These are phyloP conservation scores for Verticillium klebahnii DNA, from an alignment of 2,329 filamentous ascomycete species.

Conservation along the genomic window DNA sequence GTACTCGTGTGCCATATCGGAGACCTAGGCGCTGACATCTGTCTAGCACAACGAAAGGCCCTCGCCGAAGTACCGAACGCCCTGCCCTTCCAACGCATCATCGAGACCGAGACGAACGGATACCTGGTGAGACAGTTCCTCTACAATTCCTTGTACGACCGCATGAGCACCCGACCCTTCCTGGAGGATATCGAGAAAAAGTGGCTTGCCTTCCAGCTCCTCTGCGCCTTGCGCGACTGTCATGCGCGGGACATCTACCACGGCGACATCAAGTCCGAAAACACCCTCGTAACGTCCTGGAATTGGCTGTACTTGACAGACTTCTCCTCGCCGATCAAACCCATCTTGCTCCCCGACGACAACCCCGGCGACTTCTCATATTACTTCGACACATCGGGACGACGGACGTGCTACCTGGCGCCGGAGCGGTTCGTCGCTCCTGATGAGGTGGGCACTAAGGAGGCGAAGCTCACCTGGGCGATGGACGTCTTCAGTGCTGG, in stretches of 20 bases:
- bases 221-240: slow-evolving; percentile 88
- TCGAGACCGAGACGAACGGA: slow-evolving; percentile 88
- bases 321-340: slow-evolving; percentile 94
- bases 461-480: slow-evolving; percentile 70
- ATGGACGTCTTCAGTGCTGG: slow-evolving; percentile 99
- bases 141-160: slow-evolving; percentile 95
- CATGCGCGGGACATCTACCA: slow-evolving; percentile 88
- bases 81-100: slow-evolving; percentile 80
- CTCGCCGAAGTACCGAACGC: slow-evolving; percentile 86
- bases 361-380: slow-evolving; percentile 98
- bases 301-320: slow-evolving; percentile 99
- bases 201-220: slow-evolving; percentile 93
- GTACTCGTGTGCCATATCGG: not conserved
- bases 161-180: slow-evolving; percentile 92
- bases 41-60: slow-evolving; percentile 69
- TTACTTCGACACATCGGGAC: slow-evolving; percentile 90
- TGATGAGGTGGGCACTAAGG: slow-evolving; percentile 58
- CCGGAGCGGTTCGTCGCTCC: slow-evolving; percentile 83
- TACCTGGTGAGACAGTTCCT: slow-evolving; percentile 93
- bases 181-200: slow-evolving; percentile 98
- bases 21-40: slow-evolving; percentile 1
- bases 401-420: slow-evolving; percentile 90
- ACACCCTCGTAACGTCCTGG: slow-evolving; percentile 95
- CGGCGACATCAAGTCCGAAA: slow-evolving; percentile 98
- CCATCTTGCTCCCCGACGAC: slow-evolving; percentile 87